Conservation (phyloP, 2,329 filamentous ascomycete genomes). For the Furcasterigmium sp. region DNA sequence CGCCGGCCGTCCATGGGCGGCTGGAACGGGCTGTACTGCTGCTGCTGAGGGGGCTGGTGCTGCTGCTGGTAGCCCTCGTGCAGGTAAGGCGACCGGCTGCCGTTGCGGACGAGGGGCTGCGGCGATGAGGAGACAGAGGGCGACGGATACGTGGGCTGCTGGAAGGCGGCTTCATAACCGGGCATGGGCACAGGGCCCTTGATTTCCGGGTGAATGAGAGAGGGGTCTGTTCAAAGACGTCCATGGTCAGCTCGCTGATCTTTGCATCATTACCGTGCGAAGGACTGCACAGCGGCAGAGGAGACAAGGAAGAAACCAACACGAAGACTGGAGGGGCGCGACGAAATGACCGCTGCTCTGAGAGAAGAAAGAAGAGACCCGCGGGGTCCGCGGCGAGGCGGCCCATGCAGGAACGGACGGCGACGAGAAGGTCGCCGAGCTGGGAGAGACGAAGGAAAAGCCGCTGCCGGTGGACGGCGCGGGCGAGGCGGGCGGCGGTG, state of each 20-base stretch:
- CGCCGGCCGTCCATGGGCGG: conserved; percentile 47
- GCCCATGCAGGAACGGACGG: conserved; percentile 22
- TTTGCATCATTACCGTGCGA: conserved; percentile 5
- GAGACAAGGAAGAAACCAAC: conserved; percentile 42
- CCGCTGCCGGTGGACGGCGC: conserved; percentile 12
- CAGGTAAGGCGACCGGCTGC: conserved; percentile 63
- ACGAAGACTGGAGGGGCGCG: conserved; percentile 44
- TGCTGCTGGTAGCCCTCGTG: conserved; percentile 49
- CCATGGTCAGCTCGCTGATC: conserved; percentile 27
- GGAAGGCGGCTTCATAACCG: conserved; percentile 42
- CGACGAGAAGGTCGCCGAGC: conserved; percentile 25
- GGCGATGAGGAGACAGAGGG: conserved; percentile 57
- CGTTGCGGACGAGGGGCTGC: conserved; percentile 43
- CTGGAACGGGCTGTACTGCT: conserved; percentile 46
- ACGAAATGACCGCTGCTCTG: conserved; percentile 48
- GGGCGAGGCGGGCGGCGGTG: conserved; percentile 18
- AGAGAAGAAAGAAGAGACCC: conserved; percentile 43
- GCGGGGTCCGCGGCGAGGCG: conserved; percentile 19
- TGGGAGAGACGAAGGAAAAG: conserved; percentile 23
- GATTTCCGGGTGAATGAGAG: conserved; percentile 51
- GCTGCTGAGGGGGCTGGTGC: conserved; percentile 31
- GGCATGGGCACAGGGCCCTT: conserved; percentile 43
- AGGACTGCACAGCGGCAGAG: too few relatives aligned
- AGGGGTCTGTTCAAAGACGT: conserved; percentile 39
- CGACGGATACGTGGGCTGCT: conserved; percentile 50